phyloP scores from a whole-genome alignment of 192 early-diverging fungal genomes.

The Chytriomyces sp. region DNA sequence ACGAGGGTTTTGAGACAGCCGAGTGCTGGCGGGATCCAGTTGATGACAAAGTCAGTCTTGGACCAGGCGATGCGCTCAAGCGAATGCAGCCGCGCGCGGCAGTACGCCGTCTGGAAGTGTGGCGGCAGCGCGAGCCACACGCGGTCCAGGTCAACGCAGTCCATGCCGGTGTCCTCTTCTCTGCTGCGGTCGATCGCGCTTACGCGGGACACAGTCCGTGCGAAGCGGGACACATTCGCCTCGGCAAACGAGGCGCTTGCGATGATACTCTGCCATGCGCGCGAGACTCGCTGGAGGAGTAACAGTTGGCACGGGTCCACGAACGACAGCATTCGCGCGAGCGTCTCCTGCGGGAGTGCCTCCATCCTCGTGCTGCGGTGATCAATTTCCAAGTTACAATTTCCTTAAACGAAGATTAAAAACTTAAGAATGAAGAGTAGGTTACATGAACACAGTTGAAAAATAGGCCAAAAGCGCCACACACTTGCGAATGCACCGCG shows the following conservation, averaged over 20 bases:
- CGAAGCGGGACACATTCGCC: neutral
- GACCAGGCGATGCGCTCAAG: neutral
- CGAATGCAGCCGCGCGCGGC: neutral
- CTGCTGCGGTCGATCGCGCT: too few species aligned
- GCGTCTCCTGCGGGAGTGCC: too few species aligned
- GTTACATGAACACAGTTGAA: too few species aligned
- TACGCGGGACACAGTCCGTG: too few species aligned
- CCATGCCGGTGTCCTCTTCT: too few species aligned
- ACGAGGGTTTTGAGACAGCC: neutral
- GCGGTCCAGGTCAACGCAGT: neutral
- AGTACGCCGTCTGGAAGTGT: conserved; percentile 2
- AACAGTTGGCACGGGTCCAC: neutral
- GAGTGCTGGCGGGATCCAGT: neutral
- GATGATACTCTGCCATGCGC: neutral
- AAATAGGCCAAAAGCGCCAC: too few species aligned
- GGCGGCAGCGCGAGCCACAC: conserved; percentile 19
- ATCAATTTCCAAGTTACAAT: too few species aligned
- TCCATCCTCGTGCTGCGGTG: too few species aligned
- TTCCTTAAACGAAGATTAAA: too few species aligned
- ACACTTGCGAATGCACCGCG: too few species aligned
- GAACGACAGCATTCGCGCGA: too few species aligned
- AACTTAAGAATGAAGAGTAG: too few species aligned
- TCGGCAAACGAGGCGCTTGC: neutral
- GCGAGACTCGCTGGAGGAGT: neutral
- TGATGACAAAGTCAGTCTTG: conserved; percentile 6